Base-by-base conservation (phyloP, 805 yeast species). In the Metschnikowia amazonensis region DNA sequence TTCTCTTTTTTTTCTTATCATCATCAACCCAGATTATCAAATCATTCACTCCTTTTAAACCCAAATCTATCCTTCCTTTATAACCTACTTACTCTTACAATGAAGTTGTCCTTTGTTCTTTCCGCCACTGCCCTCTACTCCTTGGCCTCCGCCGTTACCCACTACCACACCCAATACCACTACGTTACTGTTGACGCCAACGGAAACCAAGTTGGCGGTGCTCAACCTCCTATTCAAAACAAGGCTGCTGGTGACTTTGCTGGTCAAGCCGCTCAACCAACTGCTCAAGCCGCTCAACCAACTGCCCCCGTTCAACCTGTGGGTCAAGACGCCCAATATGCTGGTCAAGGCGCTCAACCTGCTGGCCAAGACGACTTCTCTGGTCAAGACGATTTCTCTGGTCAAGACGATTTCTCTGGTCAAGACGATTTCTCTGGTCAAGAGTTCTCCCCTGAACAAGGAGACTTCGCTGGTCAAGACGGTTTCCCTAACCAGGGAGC, bases 81-180 rank as follows among this genome's bases (percentile, higher is more conserved):
- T 7, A 36, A n/a, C 10, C 28, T 16, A 24, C 23, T 32, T n/a
- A 18, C 28, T 31, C 29, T n/a, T 13, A 30, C 21, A 30, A 39
- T 39, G 42, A 39, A 39, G 35, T 39, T 39, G 28, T 21, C 42
- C 24, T 39, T 39, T 14, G 40, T 36, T 42, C 51, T 44, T 44
- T 45, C 59, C 41, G 59, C 58, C 38, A 43, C 57, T 16, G 45
- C 65, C 16, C 44, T 61, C 41, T 53, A 55, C 42, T 38, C 59
- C 32, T 29, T 51, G 24, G 62, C 54, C 11, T 39, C 55, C n/a
- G 65, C 67, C 18, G 42, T 56, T 29, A 56, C 60, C 16, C 59
- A 58, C 24, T 57, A 46, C 42, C 67, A 64, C 45, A 66, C 72
- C 25, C 50, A 60, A 16, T 49, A 56, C 45, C 62, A 58, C 49